Conservation (phyloP, 768 basidiomycete species). For the Tulasnella sp. region DNA sequence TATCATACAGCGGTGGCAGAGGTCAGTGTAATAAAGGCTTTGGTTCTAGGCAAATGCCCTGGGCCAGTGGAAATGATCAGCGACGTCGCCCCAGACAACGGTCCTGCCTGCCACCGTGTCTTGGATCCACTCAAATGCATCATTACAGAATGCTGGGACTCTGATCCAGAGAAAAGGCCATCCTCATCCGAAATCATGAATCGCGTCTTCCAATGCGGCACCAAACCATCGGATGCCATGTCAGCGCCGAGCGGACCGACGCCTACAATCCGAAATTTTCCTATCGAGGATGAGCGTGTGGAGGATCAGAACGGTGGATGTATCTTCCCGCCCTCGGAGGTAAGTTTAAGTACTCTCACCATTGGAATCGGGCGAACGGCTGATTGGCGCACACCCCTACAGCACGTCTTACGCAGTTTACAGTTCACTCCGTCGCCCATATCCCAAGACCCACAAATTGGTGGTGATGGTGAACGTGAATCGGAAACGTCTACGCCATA, state of each 20-base stretch:
- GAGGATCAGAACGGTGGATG: too few relatives aligned
- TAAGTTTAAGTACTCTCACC: too few relatives aligned
- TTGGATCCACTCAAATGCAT: neutral
- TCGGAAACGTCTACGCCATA: too few relatives aligned
- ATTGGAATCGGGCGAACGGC: too few relatives aligned
- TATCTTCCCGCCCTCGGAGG: too few relatives aligned
- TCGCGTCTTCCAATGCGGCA: neutral
- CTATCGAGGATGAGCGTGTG: too few relatives aligned
- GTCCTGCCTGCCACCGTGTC: neutral
- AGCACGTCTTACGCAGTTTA: too few relatives aligned
- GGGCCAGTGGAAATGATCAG: neutral
- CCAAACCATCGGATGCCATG: neutral
- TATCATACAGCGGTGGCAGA: neutral
- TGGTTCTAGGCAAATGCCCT: neutral
- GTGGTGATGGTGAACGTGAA: too few relatives aligned
- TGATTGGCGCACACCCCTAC: too few relatives aligned
- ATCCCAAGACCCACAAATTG: too few relatives aligned
- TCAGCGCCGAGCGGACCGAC: neutral
- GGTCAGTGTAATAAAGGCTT: neutral
- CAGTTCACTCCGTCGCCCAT: too few relatives aligned
- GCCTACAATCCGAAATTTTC: too few relatives aligned
- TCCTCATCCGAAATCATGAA: neutral
- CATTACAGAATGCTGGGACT: neutral
- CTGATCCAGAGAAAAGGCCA: neutral
- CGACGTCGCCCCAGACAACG: neutral